A percentile compares a stretch with the other conserved stretches of the same genome.
These are phyloP conservation scores for Sporothrix humicola DNA, from an alignment of 2,329 filamentous ascomycete genomes.

Conservation along the genomic window DNA sequence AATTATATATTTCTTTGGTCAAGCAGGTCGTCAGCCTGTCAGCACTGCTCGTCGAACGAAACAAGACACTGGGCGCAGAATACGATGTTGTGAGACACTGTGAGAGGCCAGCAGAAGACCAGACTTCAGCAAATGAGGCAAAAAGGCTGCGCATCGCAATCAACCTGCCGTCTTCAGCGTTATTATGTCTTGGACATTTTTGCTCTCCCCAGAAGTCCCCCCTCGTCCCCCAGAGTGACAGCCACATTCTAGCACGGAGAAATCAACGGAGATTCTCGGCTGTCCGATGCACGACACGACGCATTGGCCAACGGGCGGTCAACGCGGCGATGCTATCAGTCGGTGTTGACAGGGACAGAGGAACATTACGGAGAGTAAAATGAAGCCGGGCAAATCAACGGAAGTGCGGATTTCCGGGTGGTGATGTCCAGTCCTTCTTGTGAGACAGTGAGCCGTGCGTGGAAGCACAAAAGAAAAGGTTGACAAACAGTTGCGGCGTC, in stretches of 20 bases:
- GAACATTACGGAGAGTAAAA: too few relatives aligned
- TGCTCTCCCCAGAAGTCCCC: too few relatives aligned
- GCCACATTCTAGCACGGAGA: not conserved
- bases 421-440: conserved; percentile 12
- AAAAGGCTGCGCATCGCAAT: conserved; percentile 13
- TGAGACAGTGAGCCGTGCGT: not conserved
- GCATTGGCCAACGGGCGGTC: conserved; percentile 17
- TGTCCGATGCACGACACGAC: not conserved
- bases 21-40: conserved; percentile 5
- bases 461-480: not conserved
- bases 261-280: conserved; percentile 18
- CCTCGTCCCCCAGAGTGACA: not conserved
- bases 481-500: not conserved
- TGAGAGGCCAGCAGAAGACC: not conserved
- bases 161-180: conserved; percentile 10
- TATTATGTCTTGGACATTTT: not conserved
- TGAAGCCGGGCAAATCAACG: not conserved
- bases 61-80: not conserved
- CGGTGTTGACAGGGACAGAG: not conserved
- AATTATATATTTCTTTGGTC: not conserved
- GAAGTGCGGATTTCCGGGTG: not conserved
- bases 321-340: not conserved
- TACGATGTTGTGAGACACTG: conserved; percentile 6
- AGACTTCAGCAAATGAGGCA: not conserved
- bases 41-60: not conserved